Percentiles rank a stretch among this genome's conserved stretches.
Conservation (phyloP, 106 monocot genomes). For the Gastrodia elata region DNA sequence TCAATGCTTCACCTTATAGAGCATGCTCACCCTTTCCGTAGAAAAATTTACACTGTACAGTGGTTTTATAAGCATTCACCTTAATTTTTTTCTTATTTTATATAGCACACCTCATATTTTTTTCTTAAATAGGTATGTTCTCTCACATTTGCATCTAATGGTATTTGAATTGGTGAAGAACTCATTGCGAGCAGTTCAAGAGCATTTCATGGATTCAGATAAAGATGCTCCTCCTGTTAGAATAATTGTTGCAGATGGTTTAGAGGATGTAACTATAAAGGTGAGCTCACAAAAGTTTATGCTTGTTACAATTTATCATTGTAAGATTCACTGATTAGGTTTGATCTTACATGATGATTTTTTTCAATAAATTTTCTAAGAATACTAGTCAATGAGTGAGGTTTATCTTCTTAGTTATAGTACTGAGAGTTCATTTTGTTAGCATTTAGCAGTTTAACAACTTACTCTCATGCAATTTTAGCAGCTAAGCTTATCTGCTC, state of each 20-base stretch:
- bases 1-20: neutral
- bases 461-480: too few relatives aligned
- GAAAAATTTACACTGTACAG: neutral
- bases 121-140: conserved; percentile 58
- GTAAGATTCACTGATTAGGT: neutral
- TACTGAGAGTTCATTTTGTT: too few relatives aligned
- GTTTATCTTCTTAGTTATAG: too few relatives aligned
- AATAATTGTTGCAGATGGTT: conserved; percentile 95
- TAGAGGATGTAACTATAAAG: conserved; percentile 98
- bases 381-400: neutral
- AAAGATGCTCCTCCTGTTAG: conserved; percentile 70
- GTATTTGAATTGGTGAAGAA: conserved; percentile 97
- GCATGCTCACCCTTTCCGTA: neutral
- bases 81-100: neutral
- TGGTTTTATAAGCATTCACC: neutral
- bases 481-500: too few relatives aligned
- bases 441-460: too few relatives aligned
- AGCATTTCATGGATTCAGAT: conserved; percentile 75
- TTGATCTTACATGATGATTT: neutral
- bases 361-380: neutral
- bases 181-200: conserved; percentile 95
- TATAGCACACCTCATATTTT: neutral
- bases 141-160: conserved; percentile 95
- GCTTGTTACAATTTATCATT: neutral
- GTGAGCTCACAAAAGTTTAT: conserved; percentile 19